A percentile compares a stretch with the other conserved stretches of the same genome.
Conservation (phyloP, 768 basidiomycete species). For the Tricholoma matsutake region DNA sequence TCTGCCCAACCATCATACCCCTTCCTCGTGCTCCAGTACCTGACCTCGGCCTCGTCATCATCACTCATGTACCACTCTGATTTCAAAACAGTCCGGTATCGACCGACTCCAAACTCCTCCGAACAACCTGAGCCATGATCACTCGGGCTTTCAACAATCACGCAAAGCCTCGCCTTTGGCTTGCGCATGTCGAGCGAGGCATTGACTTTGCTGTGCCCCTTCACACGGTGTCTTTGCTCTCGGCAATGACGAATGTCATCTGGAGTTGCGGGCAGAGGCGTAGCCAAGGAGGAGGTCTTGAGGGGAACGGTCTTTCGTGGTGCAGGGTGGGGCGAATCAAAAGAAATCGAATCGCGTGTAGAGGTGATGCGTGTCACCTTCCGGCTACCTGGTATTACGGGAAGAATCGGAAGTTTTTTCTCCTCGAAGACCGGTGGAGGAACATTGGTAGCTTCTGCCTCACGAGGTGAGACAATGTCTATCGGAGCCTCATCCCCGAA, state of each 20-base stretch:
- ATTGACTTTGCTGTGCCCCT: neutral
- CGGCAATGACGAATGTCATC: neutral
- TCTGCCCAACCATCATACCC: conserved; percentile 25
- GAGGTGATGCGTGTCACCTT: neutral
- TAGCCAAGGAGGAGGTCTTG: neutral
- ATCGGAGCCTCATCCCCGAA: conserved; percentile 63
- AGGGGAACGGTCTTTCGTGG: neutral
- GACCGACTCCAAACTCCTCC: conserved; percentile 24
- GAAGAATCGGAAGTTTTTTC: neutral
- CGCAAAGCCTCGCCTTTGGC: conserved; percentile 20
- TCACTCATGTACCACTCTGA: conserved; percentile 15
- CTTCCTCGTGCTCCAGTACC: conserved; percentile 22
- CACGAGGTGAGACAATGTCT: conserved; percentile 54
- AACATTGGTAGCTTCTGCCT: neutral
- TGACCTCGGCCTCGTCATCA: conserved; percentile 20
- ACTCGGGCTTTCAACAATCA: conserved; percentile 35
- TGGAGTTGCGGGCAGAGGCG: neutral
- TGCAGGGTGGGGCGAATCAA: neutral
- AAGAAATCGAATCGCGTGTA: neutral
- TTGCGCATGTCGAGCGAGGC: neutral
- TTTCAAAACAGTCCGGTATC: conserved; percentile 7
- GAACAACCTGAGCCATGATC: conserved; percentile 26
- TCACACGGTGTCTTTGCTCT: neutral
- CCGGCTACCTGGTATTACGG: neutral
- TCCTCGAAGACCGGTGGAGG: neutral